These are phyloP conservation scores for Vickermania ingenoplastis DNA, from an alignment of 208 protist genomes.

Conservation along the genomic window DNA sequence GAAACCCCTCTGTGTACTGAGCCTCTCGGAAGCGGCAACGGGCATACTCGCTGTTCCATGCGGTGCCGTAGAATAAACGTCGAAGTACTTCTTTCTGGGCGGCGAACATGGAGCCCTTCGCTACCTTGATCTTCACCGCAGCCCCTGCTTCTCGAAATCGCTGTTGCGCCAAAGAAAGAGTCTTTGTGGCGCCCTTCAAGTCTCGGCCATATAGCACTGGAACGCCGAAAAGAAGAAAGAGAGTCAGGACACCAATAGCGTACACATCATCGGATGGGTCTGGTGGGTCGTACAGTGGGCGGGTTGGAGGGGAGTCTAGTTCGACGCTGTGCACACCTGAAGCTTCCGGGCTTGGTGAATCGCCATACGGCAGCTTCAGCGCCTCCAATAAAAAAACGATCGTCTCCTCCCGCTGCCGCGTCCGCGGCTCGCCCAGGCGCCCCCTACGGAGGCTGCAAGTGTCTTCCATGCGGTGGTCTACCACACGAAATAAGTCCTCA, in stretches of 20 bases:
- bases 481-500: conserved; percentile 8
- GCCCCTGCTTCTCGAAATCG: not conserved
- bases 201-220: conserved; percentile 40
- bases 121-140: not conserved
- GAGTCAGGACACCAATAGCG: conserved; percentile 47
- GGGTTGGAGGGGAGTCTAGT: conserved; percentile 6
- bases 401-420: conserved; percentile 13
- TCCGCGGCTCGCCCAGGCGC: conserved; percentile 1
- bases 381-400: conserved; percentile 17
- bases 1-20: conserved; percentile 14
- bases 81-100: conserved; percentile 1
- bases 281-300: conserved; percentile 7
- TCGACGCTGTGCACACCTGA: not conserved
- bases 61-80: not conserved
- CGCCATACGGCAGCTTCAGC: not conserved
- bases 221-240: conserved; percentile 38
- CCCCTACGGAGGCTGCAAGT: not conserved
- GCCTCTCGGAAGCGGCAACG: conserved; percentile 11
- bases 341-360: conserved; percentile 1
- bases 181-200: conserved; percentile 18
- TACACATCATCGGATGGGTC: conserved; percentile 57
- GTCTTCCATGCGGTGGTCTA: conserved; percentile 1
- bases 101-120: not conserved
- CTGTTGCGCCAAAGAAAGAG: not conserved
- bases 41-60: not conserved